phyloP scores from a whole-genome alignment of 2,329 filamentous ascomycete species.

The Alternaria burnsii region DNA sequence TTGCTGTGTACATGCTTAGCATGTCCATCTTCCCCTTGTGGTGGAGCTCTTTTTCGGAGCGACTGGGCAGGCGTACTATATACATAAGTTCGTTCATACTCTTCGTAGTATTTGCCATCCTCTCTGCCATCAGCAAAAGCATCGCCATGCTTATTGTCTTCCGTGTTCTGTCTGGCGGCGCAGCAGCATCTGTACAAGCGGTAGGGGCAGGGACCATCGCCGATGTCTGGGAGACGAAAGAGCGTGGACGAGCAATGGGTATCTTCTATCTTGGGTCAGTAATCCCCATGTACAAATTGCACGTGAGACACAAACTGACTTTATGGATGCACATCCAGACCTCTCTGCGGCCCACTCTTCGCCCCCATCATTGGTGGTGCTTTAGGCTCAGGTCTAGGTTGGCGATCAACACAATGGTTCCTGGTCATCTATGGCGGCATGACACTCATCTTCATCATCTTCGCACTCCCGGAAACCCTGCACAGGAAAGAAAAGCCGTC shows the following conservation, averaged over 20 bases:
- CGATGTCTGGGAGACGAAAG: conserved; percentile 50
- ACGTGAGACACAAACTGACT: neutral
- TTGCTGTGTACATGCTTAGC: conserved; percentile 53
- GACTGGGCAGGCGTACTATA: conserved; percentile 47
- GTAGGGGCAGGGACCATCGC: conserved; percentile 51
- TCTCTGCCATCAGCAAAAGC: conserved; percentile 46
- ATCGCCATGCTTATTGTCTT: conserved; percentile 51
- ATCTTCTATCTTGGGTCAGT: conserved; percentile 48
- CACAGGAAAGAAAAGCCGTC: conserved; percentile 20
- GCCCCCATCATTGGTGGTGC: conserved; percentile 52
- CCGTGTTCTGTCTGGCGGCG: conserved; percentile 48
- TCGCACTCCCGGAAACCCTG: conserved; percentile 49
- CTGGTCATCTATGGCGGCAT: conserved; percentile 49
- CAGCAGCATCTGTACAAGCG: conserved; percentile 50
- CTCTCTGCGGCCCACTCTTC: conserved; percentile 50
- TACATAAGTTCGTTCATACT: conserved; percentile 48
- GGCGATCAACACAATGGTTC: conserved; percentile 53
- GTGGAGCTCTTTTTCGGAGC: conserved; percentile 52
- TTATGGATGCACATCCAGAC: conserved; percentile 7
- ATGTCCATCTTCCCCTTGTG: conserved; percentile 54
- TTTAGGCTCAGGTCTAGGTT: conserved; percentile 43
- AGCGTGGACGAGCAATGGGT: conserved; percentile 51
- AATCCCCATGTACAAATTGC: neutral
- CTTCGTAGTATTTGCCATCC: conserved; percentile 44
- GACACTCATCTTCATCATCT: conserved; percentile 44